Percentiles rank a stretch among this genome's conserved stretches.
Evolutionary conservation across 1,284 basidiomycete species (phyloP).

Genomic region (Xerocomus nothofagi): DNA sequence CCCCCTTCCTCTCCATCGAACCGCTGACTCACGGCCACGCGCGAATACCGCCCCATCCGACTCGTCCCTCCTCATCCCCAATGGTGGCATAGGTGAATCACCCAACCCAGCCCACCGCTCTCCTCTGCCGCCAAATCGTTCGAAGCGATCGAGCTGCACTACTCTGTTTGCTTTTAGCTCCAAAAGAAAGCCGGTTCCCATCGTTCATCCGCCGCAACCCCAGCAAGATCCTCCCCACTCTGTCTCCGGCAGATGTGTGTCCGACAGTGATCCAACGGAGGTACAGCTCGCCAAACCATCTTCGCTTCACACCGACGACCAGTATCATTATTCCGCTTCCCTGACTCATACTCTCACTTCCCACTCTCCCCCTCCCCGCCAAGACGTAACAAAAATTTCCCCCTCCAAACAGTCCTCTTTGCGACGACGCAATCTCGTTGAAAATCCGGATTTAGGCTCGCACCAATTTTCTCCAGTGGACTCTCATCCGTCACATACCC

Average conservation of each 20-base stretch:
- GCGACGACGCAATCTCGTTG: conserved; percentile 13
- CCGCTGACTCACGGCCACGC: conserved; percentile 11
- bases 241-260: conserved; percentile 20
- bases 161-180: conserved; percentile 40
- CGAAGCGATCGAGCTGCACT: conserved; percentile 48
- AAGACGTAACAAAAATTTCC: conserved; percentile 2
- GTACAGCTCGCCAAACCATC: conserved; percentile 18
- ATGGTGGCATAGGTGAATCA: conserved; percentile 60
- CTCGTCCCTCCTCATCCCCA: conserved; percentile 41
- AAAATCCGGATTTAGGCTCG: conserved; percentile 19
- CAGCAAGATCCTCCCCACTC: conserved; percentile 18
- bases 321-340: conserved; percentile 44
- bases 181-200: conserved; percentile 15
- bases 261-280: conserved; percentile 1
- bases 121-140: conserved; percentile 14
- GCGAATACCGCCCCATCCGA: conserved; percentile 28
- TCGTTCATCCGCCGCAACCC: conserved; percentile 10
- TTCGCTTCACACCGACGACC: conserved; percentile 31
- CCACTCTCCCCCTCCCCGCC: not conserved
- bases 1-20: conserved; percentile 18
- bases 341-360: conserved; percentile 16
- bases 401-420: conserved; percentile 7
- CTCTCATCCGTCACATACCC: conserved; percentile 22
- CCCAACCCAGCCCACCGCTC: conserved; percentile 43
- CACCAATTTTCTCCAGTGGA: conserved; percentile 20